Evolutionary conservation across 2,329 filamentous ascomycete species (phyloP).

Genomic region (Talaromyces sp.): DNA sequence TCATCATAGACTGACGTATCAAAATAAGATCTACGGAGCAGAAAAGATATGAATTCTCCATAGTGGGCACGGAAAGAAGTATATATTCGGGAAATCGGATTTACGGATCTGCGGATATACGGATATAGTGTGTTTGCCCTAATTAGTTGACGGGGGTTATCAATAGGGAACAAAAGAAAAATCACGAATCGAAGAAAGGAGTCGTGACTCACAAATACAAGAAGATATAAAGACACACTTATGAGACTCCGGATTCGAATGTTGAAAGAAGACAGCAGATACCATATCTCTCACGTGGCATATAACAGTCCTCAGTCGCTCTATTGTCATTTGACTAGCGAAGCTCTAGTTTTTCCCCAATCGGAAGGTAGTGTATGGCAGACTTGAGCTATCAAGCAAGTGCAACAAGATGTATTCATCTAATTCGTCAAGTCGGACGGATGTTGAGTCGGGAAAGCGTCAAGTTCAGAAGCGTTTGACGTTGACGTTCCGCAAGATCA

Average conservation of each 20-base stretch:
- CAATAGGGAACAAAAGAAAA: neutral
- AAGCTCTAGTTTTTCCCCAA: neutral
- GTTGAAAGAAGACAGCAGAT: neutral
- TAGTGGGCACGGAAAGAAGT: neutral
- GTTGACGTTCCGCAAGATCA: conserved; percentile 36
- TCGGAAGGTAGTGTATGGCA: neutral
- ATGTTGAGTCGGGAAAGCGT: neutral
- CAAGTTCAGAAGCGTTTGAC: conserved; percentile 32
- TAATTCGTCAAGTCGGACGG: neutral
- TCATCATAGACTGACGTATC: neutral
- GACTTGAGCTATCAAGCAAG: neutral
- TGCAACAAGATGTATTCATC: neutral
- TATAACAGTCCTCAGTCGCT: neutral
- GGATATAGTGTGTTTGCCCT: neutral
- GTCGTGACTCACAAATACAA: neutral
- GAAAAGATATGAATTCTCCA: too few relatives aligned
- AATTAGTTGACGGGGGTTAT: neutral
- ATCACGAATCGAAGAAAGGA: neutral
- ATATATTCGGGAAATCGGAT: neutral
- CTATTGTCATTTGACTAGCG: neutral
- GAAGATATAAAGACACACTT: neutral
- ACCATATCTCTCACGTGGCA: neutral
- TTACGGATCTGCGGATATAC: neutral
- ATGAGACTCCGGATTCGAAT: neutral
- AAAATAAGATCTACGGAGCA: too few relatives aligned